These are phyloP conservation scores for Hyphopichia pseudoburtonii DNA, from an alignment of 1,139 yeast genomes.

Conservation along the genomic window DNA sequence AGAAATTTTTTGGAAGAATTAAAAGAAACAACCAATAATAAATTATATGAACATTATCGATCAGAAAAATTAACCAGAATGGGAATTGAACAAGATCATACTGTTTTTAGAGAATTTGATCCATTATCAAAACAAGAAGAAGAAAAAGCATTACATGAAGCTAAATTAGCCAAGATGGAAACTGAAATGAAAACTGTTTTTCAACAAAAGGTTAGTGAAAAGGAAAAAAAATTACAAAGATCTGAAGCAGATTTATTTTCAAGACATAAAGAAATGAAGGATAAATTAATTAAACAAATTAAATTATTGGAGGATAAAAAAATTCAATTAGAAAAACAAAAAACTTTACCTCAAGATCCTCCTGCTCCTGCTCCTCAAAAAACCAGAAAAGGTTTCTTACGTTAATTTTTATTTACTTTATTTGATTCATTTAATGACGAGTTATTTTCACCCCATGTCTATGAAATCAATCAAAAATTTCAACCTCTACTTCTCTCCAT, in stretches of 20 bases:
- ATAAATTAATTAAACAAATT: conserved; percentile 83
- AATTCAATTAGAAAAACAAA: conserved; percentile 70
- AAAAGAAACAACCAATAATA: conserved; percentile 78
- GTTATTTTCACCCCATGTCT: too few species aligned
- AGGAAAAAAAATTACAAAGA: conserved; percentile 95
- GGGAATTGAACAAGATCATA: conserved; percentile 91
- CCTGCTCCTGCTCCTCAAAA: conserved; percentile 48
- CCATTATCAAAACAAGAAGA: conserved; percentile 93
- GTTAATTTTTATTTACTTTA: too few species aligned
- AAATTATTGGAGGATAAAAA: conserved; percentile 90
- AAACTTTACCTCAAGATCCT: conserved; percentile 59
- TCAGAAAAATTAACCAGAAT: conserved; percentile 72
- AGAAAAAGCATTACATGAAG: conserved; percentile 90
- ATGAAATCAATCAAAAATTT: too few species aligned
- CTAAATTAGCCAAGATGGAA: conserved; percentile 91
- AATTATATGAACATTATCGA: conserved; percentile 86
- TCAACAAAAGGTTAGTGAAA: conserved; percentile 94
- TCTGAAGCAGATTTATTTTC: conserved; percentile 96
- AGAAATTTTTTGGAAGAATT: conserved; percentile 93
- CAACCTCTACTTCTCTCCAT: too few species aligned
- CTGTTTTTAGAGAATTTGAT: conserved; percentile 91
- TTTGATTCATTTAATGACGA: too few species aligned
- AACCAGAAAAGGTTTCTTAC: conserved; percentile 56
- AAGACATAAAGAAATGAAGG: conserved; percentile 97
- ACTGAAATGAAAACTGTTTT: conserved; percentile 95